Percentiles rank a stretch among this genome's conserved stretches.
Conservation (phyloP, 2,329 filamentous ascomycete species). For the Aureobasidium sp. region DNA sequence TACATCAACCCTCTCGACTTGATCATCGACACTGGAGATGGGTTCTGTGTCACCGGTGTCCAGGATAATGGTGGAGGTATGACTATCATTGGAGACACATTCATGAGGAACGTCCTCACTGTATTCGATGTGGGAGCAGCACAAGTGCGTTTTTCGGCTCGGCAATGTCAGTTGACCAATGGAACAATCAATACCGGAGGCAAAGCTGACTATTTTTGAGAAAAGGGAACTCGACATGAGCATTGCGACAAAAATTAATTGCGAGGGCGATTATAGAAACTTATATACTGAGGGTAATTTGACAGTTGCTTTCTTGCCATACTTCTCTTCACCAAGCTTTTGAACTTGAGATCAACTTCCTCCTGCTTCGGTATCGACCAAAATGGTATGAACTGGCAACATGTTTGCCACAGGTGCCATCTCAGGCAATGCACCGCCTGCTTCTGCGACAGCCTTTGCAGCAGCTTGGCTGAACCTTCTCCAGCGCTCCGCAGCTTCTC, state of each 20-base stretch:
- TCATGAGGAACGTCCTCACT: slow-evolving; percentile 44
- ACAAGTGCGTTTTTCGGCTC: slow-evolving; percentile 42
- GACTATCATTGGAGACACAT: slow-evolving; percentile 41
- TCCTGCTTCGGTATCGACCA: background rate
- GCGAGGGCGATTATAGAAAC: background rate
- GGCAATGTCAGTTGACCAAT: slow-evolving; percentile 20
- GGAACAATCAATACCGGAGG: background rate
- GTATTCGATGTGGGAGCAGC: slow-evolving; percentile 45
- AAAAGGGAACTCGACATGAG: background rate
- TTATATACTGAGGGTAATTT: background rate
- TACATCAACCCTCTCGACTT: slow-evolving; percentile 27
- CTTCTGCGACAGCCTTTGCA: slow-evolving; percentile 60
- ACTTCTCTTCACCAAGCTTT: background rate
- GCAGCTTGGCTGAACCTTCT: slow-evolving; percentile 62
- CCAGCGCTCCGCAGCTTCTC: slow-evolving; percentile 74
- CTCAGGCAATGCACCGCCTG: slow-evolving; percentile 61
- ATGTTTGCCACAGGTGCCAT: slow-evolving; percentile 23
- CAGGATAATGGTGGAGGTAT: slow-evolving; percentile 27
- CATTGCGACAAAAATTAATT: background rate
- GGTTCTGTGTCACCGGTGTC: slow-evolving; percentile 30
- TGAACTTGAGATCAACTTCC: background rate
- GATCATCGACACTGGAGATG: slow-evolving; percentile 21
- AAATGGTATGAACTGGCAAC: background rate
- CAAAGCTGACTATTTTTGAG: background rate
- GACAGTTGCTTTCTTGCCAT: background rate